A percentile compares a stretch with the other conserved stretches of the same genome.
Conservation (phyloP, 768 basidiomycete species). For the Pulveroboletus sp. region DNA sequence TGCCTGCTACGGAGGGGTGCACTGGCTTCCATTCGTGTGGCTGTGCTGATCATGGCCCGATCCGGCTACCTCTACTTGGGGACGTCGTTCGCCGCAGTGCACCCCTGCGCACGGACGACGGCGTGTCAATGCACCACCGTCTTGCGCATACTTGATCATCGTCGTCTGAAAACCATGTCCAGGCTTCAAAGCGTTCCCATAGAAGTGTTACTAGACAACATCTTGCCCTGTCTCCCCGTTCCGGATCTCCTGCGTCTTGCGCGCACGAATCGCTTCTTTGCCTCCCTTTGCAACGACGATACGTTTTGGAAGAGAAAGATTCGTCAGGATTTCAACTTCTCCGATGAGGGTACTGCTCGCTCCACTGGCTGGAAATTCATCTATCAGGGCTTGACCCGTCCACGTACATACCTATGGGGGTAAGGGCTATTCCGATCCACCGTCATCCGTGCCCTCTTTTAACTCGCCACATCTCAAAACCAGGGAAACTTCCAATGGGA, state of each 20-base stretch:
- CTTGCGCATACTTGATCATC: constrained; percentile 2
- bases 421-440: constrained; percentile 27
- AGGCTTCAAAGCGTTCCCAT: constrained; percentile 54
- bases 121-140: neutral
- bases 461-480: neutral
- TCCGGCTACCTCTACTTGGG: constrained; percentile 13
- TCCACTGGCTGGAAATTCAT: constrained; percentile 76
- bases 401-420: constrained; percentile 56
- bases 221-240: constrained; percentile 54
- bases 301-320: constrained; percentile 75
- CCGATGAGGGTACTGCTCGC: constrained; percentile 65
- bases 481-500: constrained; percentile 58
- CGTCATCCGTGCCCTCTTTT: neutral
- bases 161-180: constrained; percentile 28
- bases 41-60: constrained; percentile 20
- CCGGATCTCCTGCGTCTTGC: constrained; percentile 55
- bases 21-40: constrained; percentile 9
- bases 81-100: neutral
- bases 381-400: constrained; percentile 63
- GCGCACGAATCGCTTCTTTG: constrained; percentile 62
- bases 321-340: constrained; percentile 72
- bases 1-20: neutral
- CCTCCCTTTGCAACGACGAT: constrained; percentile 59
- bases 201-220: constrained; percentile 73
- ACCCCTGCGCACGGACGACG: constrained; percentile 4